Evolutionary conservation across 768 basidiomycete species (phyloP), one percentile per base, ranked within the genome.

Genomic region (Panus rudis): DNA sequence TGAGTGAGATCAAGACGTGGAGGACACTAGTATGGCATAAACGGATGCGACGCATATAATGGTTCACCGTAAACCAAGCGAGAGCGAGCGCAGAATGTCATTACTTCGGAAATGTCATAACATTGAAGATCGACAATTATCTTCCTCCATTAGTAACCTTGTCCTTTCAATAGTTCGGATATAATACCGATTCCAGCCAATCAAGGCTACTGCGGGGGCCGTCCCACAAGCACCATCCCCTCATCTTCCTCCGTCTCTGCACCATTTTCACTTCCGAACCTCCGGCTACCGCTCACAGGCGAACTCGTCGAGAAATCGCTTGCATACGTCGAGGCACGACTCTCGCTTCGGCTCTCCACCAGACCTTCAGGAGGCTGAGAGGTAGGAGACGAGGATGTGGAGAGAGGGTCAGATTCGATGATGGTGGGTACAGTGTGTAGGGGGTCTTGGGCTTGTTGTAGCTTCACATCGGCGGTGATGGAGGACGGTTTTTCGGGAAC

Each of bases 171-270:
- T 30, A 10, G 10, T 30, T 30, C 28, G 28, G n/a, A 30, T 30
- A n/a, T n/a, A n/a, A n/a, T n/a, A n/a, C n/a, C n/a, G n/a, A n/a
- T n/a, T n/a, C n/a, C n/a, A n/a, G n/a, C n/a, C n/a, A n/a, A n/a
- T n/a, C n/a, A n/a, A n/a, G n/a, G n/a, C n/a, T n/a, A n/a, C n/a
- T n/a, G n/a, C n/a, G n/a, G n/a, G n/a, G 84, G 85, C 45, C 80
- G 72, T 30, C 78, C 81, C 39, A 90, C 79, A 22, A 89, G 59
- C 46, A 90, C 75, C 80, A 89, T 81, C 5, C 84, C 87, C 54
- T 90, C 87, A 45, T 91, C 87, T 56, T 84, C 81, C 57, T 91
- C 87, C 28, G 86, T 89, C 53, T 87, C 85, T 19, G 67, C 68
- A 7, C 81, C 82, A 49, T 73, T 73, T 56, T 81, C 81, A 50